Evolutionary conservation across 2,329 filamentous ascomycete species (phyloP).

Genomic region (Fusarium citri): DNA sequence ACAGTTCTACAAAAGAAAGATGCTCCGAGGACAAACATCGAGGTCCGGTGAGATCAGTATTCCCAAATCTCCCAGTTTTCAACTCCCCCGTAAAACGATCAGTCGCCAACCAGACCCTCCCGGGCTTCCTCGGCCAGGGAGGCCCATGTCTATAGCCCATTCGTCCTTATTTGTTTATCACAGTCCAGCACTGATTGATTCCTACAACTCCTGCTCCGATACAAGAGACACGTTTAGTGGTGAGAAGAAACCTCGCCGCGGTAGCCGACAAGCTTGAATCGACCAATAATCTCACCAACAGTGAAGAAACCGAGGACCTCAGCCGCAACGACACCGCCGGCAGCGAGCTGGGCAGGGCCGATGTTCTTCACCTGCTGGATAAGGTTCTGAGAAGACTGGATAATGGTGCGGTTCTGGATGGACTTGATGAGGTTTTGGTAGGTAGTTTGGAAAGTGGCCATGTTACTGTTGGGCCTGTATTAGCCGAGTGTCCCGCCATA

Average conservation of each 20-base stretch:
- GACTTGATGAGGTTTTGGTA: constrained; percentile 80
- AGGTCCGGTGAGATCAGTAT: constrained; percentile 40
- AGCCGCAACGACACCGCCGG: constrained; percentile 81
- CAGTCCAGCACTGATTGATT: constrained; percentile 25
- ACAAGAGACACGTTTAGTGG: constrained; percentile 59
- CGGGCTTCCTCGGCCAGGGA: constrained; percentile 32
- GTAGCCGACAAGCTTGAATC: constrained; percentile 96
- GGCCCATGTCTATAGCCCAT: constrained; percentile 42
- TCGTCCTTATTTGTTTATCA: constrained; percentile 37
- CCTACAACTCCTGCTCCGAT: constrained; percentile 24
- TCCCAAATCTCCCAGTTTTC: constrained; percentile 39
- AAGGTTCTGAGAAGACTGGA: constrained; percentile 67
- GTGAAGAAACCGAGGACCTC: constrained; percentile 98
- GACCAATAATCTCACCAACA: constrained; percentile 94
- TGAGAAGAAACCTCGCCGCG: constrained; percentile 74
- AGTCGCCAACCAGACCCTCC: constrained; percentile 43
- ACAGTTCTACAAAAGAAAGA: constrained; percentile 51
- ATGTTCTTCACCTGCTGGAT: constrained; percentile 73
- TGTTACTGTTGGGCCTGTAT: constrained; percentile 64
- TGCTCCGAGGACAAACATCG: constrained; percentile 46
- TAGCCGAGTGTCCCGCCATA: constrained; percentile 20
- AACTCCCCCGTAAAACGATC: constrained; percentile 31
- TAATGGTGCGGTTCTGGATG: constrained; percentile 71
- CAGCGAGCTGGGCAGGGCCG: constrained; percentile 75
- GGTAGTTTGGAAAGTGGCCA: constrained; percentile 87